A percentile compares a stretch with the other conserved stretches of the same genome.
Conservation (phyloP, 176 grass and related monocot genomes). For the Raddia guianensis region DNA sequence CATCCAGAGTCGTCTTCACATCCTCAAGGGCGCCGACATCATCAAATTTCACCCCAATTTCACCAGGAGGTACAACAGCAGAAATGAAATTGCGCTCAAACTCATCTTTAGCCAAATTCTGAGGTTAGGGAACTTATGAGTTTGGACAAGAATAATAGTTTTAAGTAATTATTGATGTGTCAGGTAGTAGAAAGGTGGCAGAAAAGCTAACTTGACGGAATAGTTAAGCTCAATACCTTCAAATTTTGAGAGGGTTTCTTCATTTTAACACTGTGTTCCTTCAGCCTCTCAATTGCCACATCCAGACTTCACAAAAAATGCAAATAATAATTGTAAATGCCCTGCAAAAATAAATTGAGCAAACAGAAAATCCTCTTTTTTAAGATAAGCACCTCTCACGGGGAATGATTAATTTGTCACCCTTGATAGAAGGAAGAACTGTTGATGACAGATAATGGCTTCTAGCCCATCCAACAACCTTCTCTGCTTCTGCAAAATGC, state of each 20-base stretch:
- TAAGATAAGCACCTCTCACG: slow-evolving; percentile 62
- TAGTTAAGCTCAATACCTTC: slow-evolving; percentile 55
- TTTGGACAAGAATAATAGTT: not conserved
- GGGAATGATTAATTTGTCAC: slow-evolving; percentile 74
- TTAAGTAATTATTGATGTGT: slow-evolving; percentile 20
- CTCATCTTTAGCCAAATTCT: slow-evolving; percentile 91
- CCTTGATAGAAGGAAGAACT: slow-evolving; percentile 58
- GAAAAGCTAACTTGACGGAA: slow-evolving; percentile 22
- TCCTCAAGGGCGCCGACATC: slow-evolving; percentile 94
- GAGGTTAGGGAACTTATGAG: slow-evolving; percentile 37
- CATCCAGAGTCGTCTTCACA: slow-evolving; percentile 89
- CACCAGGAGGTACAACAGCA: slow-evolving; percentile 82
- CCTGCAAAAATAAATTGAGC: slow-evolving; percentile 30
- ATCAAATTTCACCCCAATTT: slow-evolving; percentile 97
- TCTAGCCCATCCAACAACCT: slow-evolving; percentile 87
- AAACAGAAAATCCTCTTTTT: not conserved
- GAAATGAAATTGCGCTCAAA: slow-evolving; percentile 91
- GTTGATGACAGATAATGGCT: slow-evolving; percentile 83
- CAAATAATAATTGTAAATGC: slow-evolving; percentile 36
- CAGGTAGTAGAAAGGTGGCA: slow-evolving; percentile 19
- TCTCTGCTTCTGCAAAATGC: slow-evolving; percentile 71
- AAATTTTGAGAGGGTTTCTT: slow-evolving; percentile 81
- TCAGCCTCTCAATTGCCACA: slow-evolving; percentile 76
- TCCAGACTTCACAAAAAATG: slow-evolving; percentile 68
- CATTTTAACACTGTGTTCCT: slow-evolving; percentile 65